Conservation (phyloP, 805 yeast genomes). For the Saccharomycopsis javanensis region DNA sequence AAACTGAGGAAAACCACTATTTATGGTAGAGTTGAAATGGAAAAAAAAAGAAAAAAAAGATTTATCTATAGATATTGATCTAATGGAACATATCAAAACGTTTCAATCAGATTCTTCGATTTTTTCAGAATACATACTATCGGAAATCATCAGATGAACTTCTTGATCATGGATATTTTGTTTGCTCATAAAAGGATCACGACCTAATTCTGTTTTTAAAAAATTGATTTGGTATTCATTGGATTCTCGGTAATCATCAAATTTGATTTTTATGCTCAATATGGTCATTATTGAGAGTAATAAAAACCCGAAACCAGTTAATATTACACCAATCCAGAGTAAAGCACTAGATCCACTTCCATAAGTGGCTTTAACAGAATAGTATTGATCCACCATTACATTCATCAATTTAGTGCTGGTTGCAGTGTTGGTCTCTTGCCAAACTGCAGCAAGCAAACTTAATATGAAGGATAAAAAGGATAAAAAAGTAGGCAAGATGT, state of each 20-base stretch:
- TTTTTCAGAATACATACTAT: not conserved
- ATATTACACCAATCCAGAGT: slow-evolving; percentile 18
- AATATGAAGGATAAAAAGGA: slow-evolving; percentile 15
- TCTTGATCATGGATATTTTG: not conserved
- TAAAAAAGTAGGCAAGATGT: slow-evolving; percentile 1
- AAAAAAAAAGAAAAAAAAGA: too few relatives aligned
- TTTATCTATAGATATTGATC: not conserved
- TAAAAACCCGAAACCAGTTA: slow-evolving; percentile 2
- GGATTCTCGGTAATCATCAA: not conserved
- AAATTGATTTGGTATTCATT: not conserved
- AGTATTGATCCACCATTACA: slow-evolving; percentile 19
- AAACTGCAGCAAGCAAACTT: slow-evolving; percentile 19
- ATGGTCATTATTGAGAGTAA: not conserved
- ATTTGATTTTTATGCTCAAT: not conserved
- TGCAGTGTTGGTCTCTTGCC: slow-evolving; percentile 20
- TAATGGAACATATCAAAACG: not conserved
- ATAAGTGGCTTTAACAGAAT: slow-evolving; percentile 14
- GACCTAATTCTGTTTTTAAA: not conserved
- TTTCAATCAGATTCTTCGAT: not conserved
- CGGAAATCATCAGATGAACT: not conserved
- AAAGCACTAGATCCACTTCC: slow-evolving; percentile 17
- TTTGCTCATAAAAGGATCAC: not conserved
- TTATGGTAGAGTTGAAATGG: too few relatives aligned
- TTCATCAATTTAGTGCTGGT: slow-evolving; percentile 19
- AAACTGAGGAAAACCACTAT: too few relatives aligned